Conservation (phyloP, 2,329 filamentous ascomycete genomes). For the Triangularia verruculosa region DNA sequence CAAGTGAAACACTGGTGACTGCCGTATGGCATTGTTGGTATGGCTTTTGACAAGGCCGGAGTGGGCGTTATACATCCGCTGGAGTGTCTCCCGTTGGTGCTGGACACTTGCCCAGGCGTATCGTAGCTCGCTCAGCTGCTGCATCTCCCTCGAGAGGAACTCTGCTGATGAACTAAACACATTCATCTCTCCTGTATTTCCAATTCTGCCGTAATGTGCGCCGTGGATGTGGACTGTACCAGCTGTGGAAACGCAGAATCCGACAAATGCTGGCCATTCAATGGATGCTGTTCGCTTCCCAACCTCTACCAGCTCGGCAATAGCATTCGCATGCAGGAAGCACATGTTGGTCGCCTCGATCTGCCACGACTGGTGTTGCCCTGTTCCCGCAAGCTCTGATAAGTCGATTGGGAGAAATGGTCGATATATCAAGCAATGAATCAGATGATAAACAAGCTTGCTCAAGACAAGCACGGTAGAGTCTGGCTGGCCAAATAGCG, state of each 20-base stretch:
- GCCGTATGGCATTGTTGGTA: conserved; percentile 65
- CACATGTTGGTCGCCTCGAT: conserved; percentile 88
- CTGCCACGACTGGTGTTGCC: conserved; percentile 88
- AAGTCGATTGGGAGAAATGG: conserved; percentile 84
- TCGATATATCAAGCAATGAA: conserved; percentile 82
- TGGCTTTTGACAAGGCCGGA: conserved; percentile 73
- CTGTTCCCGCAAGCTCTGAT: conserved; percentile 72
- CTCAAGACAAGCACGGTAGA: conserved; percentile 76
- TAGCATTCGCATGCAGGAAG: conserved; percentile 81
- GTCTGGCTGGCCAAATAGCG: conserved; percentile 73
- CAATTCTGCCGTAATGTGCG: conserved; percentile 66
- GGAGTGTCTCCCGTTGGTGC: conserved; percentile 75
- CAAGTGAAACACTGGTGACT: conserved; percentile 76
- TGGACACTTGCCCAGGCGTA: conserved; percentile 75
- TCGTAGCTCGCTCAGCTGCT: conserved; percentile 71
- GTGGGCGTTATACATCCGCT: conserved; percentile 75
- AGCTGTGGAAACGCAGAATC: conserved; percentile 82
- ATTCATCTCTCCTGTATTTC: conserved; percentile 50
- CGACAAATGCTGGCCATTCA: conserved; percentile 83
- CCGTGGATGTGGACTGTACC: conserved; percentile 88
- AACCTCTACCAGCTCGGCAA: conserved; percentile 77
- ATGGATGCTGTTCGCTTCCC: conserved; percentile 70
- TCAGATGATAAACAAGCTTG: conserved; percentile 82
- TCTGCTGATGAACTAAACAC: conserved; percentile 63
- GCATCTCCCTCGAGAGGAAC: conserved; percentile 74